phyloP scores from a whole-genome alignment of 2,329 filamentous ascomycete species.

The Hypoxylon sp. region DNA sequence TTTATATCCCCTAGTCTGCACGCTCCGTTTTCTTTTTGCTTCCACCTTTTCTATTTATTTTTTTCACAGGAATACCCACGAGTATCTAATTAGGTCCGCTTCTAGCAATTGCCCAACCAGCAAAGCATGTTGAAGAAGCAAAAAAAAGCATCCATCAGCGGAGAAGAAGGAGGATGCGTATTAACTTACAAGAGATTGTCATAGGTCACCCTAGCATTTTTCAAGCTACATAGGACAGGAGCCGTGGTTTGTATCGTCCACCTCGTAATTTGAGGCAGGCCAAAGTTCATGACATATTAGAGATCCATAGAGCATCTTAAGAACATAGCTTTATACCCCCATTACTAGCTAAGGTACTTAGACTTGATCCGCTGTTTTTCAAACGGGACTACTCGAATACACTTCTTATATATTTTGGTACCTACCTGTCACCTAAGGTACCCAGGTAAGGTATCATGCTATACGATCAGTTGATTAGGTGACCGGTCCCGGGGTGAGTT shows the following conservation, averaged over 20 bases:
- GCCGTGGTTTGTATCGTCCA: constrained; percentile 38
- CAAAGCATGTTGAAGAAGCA: constrained; percentile 35
- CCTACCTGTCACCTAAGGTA: too few relatives aligned
- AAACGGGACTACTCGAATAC: background rate
- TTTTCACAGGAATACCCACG: constrained; percentile 38
- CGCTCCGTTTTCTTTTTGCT: constrained; percentile 9
- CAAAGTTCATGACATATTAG: constrained; percentile 44
- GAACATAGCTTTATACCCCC: constrained; percentile 44
- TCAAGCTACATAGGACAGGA: constrained; percentile 38
- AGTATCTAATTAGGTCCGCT: constrained; percentile 40
- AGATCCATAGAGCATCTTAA: constrained; percentile 45
- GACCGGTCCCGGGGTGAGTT: background rate
- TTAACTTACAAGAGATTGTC: constrained; percentile 41
- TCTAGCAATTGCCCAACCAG: constrained; percentile 19
- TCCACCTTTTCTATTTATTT: constrained; percentile 7
- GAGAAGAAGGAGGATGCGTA: constrained; percentile 28
- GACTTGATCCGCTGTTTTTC: background rate
- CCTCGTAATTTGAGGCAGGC: constrained; percentile 23
- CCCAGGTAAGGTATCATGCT: background rate
- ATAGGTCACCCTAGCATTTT: constrained; percentile 42
- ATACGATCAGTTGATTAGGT: background rate
- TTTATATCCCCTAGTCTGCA: constrained; percentile 30
- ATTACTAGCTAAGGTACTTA: constrained; percentile 4
- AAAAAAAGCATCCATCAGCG: constrained; percentile 25
- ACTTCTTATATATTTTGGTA: background rate